Evolutionary conservation across 352 stramenopile species (phyloP), one percentile per base, ranked within the genome.

Genomic region (Peronospora belbahrii): DNA sequence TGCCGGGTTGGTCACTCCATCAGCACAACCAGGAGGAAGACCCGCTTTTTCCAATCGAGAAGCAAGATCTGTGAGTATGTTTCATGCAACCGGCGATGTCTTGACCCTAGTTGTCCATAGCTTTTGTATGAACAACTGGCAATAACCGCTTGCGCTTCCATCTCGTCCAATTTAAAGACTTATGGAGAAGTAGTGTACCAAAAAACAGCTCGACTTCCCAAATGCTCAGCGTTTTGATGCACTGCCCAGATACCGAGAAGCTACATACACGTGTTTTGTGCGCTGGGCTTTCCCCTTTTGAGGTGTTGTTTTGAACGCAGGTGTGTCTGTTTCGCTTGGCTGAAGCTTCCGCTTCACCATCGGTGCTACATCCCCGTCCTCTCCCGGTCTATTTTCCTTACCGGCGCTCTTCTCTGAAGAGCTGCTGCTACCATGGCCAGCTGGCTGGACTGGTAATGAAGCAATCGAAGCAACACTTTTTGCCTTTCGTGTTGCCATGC

Each of bases 1-100:
- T 88, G 17, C 77, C 77, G 14, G 80, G 80, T 14, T 92, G 80
- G 80, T 92, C 80, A 44, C 63, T 92, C 4, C 56, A 79, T 28
- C 32, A 59, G 33, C 45, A 45, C 15, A 32, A 65, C 34, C 50
- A 59, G 43, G 38, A 62, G 19, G 55, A 65, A 36, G 47, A 56
- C 6, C 22, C 34, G n/a, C n/a, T n/a, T 7, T 55, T 47, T 27
- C 14, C 49, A 36, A 50, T 34, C 22, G 48, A 67, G 30, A 66
- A 64, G 43, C 51, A 61, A 40, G 64, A 74, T 46, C 47, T 80
- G 49, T 78, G 33, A 67, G 31, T 42, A 37, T 45, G 20, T 36
- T 10, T 15, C 32, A 7, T 38, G 36, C 17, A 4, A 27, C 34
- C 28, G 36, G 13, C 46, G 35, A 47, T 60, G 38, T 43, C 40